Evolutionary conservation across 495 filamentous ascomycete species (phyloP).

Genomic region (Trichoderma parareesei): DNA sequence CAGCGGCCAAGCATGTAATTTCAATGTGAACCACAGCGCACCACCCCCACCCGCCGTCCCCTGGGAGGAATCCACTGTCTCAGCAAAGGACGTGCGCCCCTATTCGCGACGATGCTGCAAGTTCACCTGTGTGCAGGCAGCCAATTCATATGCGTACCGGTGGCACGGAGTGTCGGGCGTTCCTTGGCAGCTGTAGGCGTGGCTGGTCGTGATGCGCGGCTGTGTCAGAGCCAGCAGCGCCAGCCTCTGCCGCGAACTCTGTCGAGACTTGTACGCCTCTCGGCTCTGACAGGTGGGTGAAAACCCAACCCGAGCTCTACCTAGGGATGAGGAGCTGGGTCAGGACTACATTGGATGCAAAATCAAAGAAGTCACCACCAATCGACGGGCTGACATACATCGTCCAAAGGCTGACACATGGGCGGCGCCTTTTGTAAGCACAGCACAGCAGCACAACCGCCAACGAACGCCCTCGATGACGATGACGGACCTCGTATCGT

Average conservation of each 20-base stretch:
- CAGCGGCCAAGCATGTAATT: too few relatives aligned
- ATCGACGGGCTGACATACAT: too few relatives aligned
- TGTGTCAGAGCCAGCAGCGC: background rate
- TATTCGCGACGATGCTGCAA: background rate
- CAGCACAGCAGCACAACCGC: background rate
- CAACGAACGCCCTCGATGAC: background rate
- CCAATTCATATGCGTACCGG: background rate
- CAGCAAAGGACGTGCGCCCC: conserved; percentile 4
- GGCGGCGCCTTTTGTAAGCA: background rate
- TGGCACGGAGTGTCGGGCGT: background rate
- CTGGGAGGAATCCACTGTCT: conserved; percentile 8
- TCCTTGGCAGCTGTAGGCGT: too few relatives aligned
- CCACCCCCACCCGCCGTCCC: background rate
- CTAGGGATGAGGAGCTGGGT: too few relatives aligned
- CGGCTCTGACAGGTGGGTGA: background rate
- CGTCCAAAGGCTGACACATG: background rate
- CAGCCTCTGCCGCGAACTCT: background rate
- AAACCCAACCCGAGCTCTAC: too few relatives aligned
- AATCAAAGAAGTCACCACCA: too few relatives aligned
- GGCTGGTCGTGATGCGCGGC: background rate
- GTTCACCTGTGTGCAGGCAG: background rate
- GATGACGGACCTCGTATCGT: background rate
- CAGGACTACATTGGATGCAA: too few relatives aligned
- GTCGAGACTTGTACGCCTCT: background rate
- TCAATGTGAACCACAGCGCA: background rate